Base-by-base conservation (phyloP, 805 yeast species). In the Yamadazyma sp. region DNA sequence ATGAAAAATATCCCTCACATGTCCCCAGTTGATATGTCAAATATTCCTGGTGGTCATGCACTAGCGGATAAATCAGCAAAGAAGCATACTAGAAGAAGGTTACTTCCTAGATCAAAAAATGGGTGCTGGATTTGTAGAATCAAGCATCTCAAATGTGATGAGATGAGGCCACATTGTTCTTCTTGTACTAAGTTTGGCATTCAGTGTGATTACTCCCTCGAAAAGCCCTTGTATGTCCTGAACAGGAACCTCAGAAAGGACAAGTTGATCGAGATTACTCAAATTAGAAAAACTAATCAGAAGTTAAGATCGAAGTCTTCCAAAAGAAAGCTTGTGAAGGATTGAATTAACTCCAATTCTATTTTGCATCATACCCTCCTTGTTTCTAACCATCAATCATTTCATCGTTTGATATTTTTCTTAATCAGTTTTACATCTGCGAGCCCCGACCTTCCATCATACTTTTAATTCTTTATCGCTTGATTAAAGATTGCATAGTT, bases 81-180 rank as follows among this genome's bases (percentile, higher is more conserved):
- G 40, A 65, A 64, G 44, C 53, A 64, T 38, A 67, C 68, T 11
- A 51, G 73, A 23, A 55, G 67, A 39, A 59, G 71, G 38, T 46
- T 63, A 16, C 53, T 65, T 40, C 71, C 71, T 2, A 50, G 73
- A 31, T 64, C 71, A 3, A 64, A 64, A 41, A 60, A 54, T 22
- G 74, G 74, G 5, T 68, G 74, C 42, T 68, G 74, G 74, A 64
- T 68, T 37, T 68, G 74, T 43, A 52, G 74, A 38, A 68, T 68
- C 41, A 66, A 67, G 44, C 74, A 68, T 45, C 55, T 68, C 40
- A 68, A 68, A 44, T 68, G 74, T 47, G 72, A 68, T 42, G 74
- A 68, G 41, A 31, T 24, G 9, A 56, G 60, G 39, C 74, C 74
- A 0, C 39, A 45, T 5, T 68, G 74, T 45, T 41, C 60, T 19